Conservation (phyloP, 2,329 filamentous ascomycete genomes). For the Hymenoscyphus repandus region DNA sequence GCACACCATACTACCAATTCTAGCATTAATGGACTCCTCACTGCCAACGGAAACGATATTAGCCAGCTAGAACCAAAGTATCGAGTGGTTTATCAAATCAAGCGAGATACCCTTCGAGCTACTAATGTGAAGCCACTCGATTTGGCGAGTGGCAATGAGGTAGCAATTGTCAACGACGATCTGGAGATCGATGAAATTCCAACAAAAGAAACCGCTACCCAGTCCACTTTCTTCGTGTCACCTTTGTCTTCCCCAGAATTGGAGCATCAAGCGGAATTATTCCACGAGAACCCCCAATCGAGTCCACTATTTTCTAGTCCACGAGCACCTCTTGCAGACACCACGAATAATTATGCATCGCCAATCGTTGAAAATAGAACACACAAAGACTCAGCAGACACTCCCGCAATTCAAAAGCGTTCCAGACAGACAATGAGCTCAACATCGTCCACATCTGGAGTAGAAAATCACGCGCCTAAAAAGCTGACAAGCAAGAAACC, state of each 20-base stretch:
- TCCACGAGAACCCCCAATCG: constrained; percentile 1
- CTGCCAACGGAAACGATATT: constrained; percentile 16
- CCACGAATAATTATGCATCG: background rate
- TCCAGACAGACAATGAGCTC: constrained; percentile 26
- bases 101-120: constrained; percentile 44
- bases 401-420: constrained; percentile 28
- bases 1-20: constrained; percentile 17
- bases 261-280: background rate
- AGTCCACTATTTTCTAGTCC: background rate
- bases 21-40: constrained; percentile 14
- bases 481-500: constrained; percentile 27
- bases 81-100: constrained; percentile 55
- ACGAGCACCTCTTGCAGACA: background rate
- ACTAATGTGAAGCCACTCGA: constrained; percentile 34
- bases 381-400: constrained; percentile 14
- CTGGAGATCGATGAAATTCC: background rate
- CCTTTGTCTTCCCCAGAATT: background rate
- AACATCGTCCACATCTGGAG: constrained; percentile 22
- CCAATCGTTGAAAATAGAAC: background rate
- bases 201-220: constrained; percentile 8
- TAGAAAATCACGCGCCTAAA: constrained; percentile 17
- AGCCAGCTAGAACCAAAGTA: constrained; percentile 33
- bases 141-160: constrained; percentile 22
- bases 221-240: background rate
- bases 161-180: constrained; percentile 13